phyloP scores from a whole-genome alignment of 1,284 basidiomycete species.

The Pseudozyma tsukubaensis region DNA sequence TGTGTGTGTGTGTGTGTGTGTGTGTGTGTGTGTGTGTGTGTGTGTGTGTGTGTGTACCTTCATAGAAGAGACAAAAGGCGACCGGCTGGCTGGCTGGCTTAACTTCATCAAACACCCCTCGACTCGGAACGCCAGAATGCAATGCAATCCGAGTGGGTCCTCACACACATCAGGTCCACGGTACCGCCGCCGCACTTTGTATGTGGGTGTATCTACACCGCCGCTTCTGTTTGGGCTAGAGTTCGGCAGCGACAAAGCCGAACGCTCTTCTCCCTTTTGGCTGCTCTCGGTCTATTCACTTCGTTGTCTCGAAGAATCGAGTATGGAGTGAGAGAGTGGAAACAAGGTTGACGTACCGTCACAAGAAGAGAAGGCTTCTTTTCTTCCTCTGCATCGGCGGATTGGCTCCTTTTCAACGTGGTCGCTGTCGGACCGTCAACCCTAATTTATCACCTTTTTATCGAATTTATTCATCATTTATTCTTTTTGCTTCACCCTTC shows the following conservation, averaged over 20 bases:
- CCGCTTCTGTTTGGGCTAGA: too few relatives aligned
- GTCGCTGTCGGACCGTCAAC: conserved; percentile 12
- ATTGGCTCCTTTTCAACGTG: background rate
- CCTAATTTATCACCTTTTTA: background rate
- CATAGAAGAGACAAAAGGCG: too few relatives aligned
- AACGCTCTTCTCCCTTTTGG: too few relatives aligned
- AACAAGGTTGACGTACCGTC: background rate
- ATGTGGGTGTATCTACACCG: too few relatives aligned
- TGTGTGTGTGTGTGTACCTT: background rate
- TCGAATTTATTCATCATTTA: background rate
- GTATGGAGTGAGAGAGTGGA: background rate
- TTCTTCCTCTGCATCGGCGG: conserved; percentile 17
- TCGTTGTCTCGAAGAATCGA: too few relatives aligned
- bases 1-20: background rate
- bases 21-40: background rate
- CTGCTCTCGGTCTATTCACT: too few relatives aligned
- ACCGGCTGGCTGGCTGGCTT: background rate
- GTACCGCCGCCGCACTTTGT: too few relatives aligned
- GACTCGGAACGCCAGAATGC: too few relatives aligned
- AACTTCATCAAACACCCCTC: background rate
- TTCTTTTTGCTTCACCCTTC: background rate
- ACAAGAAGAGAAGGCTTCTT: conserved; percentile 10
- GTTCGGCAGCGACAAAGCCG: too few relatives aligned
- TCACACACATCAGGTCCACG: background rate
- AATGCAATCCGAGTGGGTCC: too few relatives aligned